Conservation (phyloP, 192 early-diverging fungal species). For the Coemansia pectinata region DNA sequence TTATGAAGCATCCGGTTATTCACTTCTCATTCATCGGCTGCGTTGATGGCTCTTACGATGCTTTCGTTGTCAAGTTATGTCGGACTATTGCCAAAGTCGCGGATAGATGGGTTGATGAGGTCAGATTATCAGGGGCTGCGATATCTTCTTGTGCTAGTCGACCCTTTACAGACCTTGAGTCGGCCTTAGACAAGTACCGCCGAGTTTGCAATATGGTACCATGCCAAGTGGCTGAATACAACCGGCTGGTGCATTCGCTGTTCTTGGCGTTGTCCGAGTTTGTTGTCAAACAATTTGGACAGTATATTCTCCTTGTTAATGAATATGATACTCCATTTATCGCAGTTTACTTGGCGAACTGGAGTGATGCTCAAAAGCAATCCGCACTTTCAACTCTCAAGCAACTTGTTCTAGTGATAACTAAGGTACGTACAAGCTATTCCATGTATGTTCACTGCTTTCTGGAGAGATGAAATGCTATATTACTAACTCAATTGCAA, state of each 20-base stretch:
- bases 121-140: not conserved
- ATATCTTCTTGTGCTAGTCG: not conserved
- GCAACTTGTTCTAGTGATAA: conserved; percentile 22
- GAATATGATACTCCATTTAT: conserved; percentile 46
- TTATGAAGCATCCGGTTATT: conserved; percentile 39
- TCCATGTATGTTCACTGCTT: not conserved
- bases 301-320: conserved; percentile 37
- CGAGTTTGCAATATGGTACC: no score
- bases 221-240: not conserved
- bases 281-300: conserved; percentile 11
- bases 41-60: conserved; percentile 1
- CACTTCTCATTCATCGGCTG: conserved; percentile 21
- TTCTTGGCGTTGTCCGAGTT: conserved; percentile 16
- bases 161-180: not conserved
- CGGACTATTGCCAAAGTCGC: not conserved
- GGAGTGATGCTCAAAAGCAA: conserved; percentile 14
- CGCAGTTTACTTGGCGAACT: conserved; percentile 17
- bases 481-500: not conserved
- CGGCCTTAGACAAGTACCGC: not conserved
- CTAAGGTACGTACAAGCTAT: conserved; percentile 26
- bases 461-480: no score
- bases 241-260: not conserved
- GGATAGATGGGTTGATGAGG: not conserved
- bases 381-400: conserved; percentile 18
- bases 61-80: conserved; percentile 14